Conservation (phyloP, 2,329 filamentous ascomycete genomes). For the Fusarium oligoseptatum region DNA sequence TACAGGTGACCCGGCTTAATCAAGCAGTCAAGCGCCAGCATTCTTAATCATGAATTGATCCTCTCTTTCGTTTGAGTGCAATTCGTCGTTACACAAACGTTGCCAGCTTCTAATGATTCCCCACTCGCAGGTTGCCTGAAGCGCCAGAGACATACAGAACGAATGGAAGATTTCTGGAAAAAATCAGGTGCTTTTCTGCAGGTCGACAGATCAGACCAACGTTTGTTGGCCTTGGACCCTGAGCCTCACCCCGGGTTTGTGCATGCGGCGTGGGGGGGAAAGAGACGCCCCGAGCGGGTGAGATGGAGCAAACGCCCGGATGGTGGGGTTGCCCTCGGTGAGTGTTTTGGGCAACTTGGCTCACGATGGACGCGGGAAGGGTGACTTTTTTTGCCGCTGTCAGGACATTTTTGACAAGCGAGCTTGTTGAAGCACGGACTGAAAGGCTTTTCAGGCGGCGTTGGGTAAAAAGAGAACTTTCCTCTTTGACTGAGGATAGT, state of each 20-base stretch:
- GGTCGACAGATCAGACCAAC: not conserved
- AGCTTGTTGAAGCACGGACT: not conserved
- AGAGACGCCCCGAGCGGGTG: not conserved
- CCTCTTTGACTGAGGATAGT: not conserved
- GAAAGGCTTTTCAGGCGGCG: not conserved
- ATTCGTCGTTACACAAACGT: not conserved
- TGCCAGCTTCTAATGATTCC: not conserved
- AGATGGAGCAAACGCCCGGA: not conserved
- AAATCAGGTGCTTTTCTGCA: constrained; percentile 7
- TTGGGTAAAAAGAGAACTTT: not conserved
- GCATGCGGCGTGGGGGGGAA: constrained; percentile 26
- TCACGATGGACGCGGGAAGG: constrained; percentile 10
- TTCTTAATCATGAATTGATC: not conserved
- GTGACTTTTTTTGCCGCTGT: constrained; percentile 1
- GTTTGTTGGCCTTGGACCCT: not conserved
- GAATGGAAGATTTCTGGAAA: constrained; percentile 21
- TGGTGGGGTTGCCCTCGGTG: constrained; percentile 33
- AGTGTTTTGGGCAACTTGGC: constrained; percentile 33
- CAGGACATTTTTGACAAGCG: constrained; percentile 20
- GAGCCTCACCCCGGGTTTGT: constrained; percentile 31
- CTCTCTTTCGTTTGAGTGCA: not conserved
- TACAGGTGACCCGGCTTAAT: not conserved
- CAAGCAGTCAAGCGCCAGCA: not conserved
- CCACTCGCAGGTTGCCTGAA: not conserved
- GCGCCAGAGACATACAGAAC: constrained; percentile 1